Percentiles rank a stretch among this genome's conserved stretches.
Evolutionary conservation across 139 green algal genomes (phyloP).

Genomic region (Zygnema circumcarinatum): DNA sequence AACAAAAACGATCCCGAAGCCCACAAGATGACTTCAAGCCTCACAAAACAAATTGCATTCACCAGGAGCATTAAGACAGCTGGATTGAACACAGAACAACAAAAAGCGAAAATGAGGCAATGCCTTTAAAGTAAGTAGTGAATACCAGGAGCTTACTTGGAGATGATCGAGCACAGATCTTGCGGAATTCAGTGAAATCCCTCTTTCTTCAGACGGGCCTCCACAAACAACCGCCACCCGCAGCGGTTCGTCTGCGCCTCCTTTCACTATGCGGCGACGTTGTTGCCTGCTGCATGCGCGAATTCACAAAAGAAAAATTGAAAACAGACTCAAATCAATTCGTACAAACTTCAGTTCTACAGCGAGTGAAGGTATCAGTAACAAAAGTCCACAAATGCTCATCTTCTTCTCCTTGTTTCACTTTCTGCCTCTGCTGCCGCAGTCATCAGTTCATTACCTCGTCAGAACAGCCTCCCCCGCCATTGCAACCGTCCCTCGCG

Average conservation of each 20-base stretch:
- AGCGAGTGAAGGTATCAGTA: too few relatives aligned
- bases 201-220: constrained; percentile 62
- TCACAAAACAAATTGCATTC: too few relatives aligned
- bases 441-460: not conserved
- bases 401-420: not conserved
- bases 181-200: constrained; percentile 70
- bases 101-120: too few relatives aligned
- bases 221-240: constrained; percentile 67
- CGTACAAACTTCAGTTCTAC: too few relatives aligned
- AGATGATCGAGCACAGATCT: constrained; percentile 66
- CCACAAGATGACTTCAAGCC: too few relatives aligned
- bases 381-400: too few relatives aligned
- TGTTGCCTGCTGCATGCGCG: not conserved
- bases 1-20: too few relatives aligned
- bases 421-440: not conserved
- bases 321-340: not conserved
- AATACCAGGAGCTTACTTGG: constrained; percentile 30
- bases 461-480: not conserved
- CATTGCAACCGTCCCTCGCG: not conserved
- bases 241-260: constrained; percentile 2
- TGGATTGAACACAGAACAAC: too few relatives aligned
- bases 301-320: not conserved
- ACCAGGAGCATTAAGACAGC: too few relatives aligned
- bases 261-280: not conserved
- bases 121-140: too few relatives aligned